Percentiles rank a stretch among this genome's conserved stretches.
These are phyloP conservation scores for Fusarium sp. DNA, from an alignment of 2,329 filamentous ascomycete species.

Conservation along the genomic window DNA sequence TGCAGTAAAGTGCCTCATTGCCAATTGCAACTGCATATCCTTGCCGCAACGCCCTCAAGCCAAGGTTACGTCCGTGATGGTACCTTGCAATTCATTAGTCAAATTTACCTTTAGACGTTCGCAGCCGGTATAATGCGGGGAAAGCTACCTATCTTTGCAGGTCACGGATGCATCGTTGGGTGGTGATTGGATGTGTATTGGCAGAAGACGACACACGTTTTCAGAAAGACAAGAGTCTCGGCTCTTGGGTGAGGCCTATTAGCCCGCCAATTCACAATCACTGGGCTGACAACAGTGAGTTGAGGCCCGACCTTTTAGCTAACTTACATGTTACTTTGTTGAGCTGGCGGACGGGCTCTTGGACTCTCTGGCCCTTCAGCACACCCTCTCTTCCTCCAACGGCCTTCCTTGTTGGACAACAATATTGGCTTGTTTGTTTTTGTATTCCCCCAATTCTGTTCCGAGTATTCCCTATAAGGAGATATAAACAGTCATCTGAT, in stretches of 20 bases:
- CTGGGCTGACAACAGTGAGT: slow-evolving; percentile 21
- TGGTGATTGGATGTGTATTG: slow-evolving; percentile 16
- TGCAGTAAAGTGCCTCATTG: slow-evolving; percentile 27
- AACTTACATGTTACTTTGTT: slow-evolving; percentile 8
- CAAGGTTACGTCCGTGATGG: slow-evolving; percentile 27
- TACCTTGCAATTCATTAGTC: slow-evolving; percentile 22
- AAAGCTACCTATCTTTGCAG: slow-evolving; percentile 25
- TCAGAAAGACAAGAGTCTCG: slow-evolving; percentile 32
- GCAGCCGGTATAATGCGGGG: slow-evolving; percentile 34
- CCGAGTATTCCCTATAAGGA: slow-evolving; percentile 32
- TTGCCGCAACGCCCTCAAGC: slow-evolving; percentile 11
- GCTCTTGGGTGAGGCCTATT: slow-evolving; percentile 17
- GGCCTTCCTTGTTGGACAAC: slow-evolving; percentile 12
- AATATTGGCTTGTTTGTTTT: slow-evolving; percentile 11
- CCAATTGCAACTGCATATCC: slow-evolving; percentile 30
- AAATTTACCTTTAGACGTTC: slow-evolving; percentile 26
- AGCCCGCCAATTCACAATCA: slow-evolving; percentile 17
- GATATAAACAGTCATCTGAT: slow-evolving; percentile 39
- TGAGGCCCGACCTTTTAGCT: slow-evolving; percentile 24
- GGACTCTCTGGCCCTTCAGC: slow-evolving; percentile 5
- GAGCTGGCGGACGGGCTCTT: slow-evolving; percentile 18
- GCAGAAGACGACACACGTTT: slow-evolving; percentile 33
- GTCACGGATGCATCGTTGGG: slow-evolving; percentile 41
- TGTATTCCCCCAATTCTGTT: slow-evolving; percentile 30
- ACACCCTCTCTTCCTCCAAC: slow-evolving; percentile 30